Evolutionary conservation across 2,329 filamentous ascomycete genomes (phyloP), one percentile per base, ranked within the genome.

Genomic region (Colletotrichum somersetense): DNA sequence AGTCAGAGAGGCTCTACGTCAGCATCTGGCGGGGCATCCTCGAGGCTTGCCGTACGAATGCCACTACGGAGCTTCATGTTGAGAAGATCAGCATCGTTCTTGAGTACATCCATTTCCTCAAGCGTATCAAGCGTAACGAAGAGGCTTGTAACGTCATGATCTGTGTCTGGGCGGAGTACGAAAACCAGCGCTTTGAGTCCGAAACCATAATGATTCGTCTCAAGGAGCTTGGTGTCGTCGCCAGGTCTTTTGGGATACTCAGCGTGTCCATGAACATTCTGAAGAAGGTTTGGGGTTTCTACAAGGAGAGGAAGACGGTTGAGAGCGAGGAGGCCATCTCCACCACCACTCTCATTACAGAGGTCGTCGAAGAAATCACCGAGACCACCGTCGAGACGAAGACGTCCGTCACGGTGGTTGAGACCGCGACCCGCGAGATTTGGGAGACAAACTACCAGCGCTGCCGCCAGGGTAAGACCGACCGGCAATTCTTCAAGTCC

Each of bases 141-240:
- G 82, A 84, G 63, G 81, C 82, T 2, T 77, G 75, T 46, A 83
- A 79, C 58, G 82, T 84, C 12, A 76, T 84, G 65, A 79, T 83
- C 42, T 82, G 80, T 42, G 74, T 84, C 8, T 84, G 82, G 81
- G 79, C 79, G 1, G 82, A 84, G 75, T 83, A 83, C 50, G 80
- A 83, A 73, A 75, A 83, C 67, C 74, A 79, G 62, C 71, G 62
- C 1, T 80, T 79, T n/a, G 78, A 81, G 62, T 75, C 78, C 0
- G 75, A 81, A 75, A 63, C 75, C 1, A 77, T 83, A 16, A 76
- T 82, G n/a, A 70, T 82, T 44, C 79, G 77, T 63, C 78, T 83
- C 56, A 77, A 77, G 52, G 79, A 83, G 58, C 77, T 84, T 5
- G 81, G 80, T 26, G 72, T 77, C 0, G 67, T 80, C 2, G 81